phyloP scores from a whole-genome alignment of 441 rosid species.

The Capsella rubella region DNA sequence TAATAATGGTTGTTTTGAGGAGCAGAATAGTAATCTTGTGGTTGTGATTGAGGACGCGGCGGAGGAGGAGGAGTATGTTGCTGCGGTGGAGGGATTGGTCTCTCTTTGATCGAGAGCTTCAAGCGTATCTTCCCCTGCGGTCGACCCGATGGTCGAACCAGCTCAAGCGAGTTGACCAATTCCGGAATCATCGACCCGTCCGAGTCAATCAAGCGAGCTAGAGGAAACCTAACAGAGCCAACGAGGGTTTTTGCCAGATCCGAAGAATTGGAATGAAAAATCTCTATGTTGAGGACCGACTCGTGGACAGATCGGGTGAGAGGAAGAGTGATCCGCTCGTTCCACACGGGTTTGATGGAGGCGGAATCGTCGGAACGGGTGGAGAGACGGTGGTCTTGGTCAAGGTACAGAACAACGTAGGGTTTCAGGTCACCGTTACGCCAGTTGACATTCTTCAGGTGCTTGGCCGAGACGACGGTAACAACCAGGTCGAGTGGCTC shows the following conservation, averaged over 20 bases:
- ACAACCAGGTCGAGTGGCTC: slow-evolving; percentile 53
- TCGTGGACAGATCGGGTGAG: slow-evolving; percentile 50
- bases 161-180: slow-evolving; percentile 46
- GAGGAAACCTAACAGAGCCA: slow-evolving; percentile 58
- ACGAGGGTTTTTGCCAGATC: slow-evolving; percentile 60
- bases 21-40: slow-evolving; percentile 45
- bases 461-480: slow-evolving; percentile 58
- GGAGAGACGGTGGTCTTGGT: slow-evolving; percentile 56
- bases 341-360: slow-evolving; percentile 61
- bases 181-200: slow-evolving; percentile 39
- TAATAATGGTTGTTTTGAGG: slow-evolving; percentile 49
- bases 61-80: slow-evolving; percentile 32
- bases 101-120: slow-evolving; percentile 52
- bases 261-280: slow-evolving; percentile 60
- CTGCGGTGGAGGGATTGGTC: slow-evolving; percentile 47
- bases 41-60: slow-evolving; percentile 47
- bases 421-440: slow-evolving; percentile 63
- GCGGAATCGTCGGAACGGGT: slow-evolving; percentile 55
- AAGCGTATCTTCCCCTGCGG: slow-evolving; percentile 59
- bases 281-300: slow-evolving; percentile 55
- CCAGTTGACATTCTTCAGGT: slow-evolving; percentile 75
- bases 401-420: slow-evolving; percentile 58
- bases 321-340: slow-evolving; percentile 60
- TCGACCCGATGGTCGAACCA: slow-evolving; percentile 66
- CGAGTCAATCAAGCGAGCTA: slow-evolving; percentile 47